Evolutionary conservation across 2,329 filamentous ascomycete species (phyloP).

Genomic region (Colletotrichum truncatum): DNA sequence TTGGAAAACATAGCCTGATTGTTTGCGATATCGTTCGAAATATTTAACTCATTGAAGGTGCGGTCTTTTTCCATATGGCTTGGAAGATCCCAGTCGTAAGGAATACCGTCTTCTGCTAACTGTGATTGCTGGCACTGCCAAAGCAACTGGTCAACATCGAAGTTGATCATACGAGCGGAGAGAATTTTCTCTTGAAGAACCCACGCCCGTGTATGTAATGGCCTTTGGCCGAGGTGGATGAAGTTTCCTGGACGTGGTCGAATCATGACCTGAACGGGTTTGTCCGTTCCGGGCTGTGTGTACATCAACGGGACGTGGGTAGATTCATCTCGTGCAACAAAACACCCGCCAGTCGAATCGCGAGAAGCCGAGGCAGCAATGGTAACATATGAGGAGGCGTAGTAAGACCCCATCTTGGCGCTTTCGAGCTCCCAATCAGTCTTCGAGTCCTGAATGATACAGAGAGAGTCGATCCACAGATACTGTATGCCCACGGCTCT

Average conservation of each 20-base stretch:
- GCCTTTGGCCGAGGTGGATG: accelerated
- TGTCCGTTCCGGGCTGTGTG: not conserved
- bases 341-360: not conserved
- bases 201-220: not conserved
- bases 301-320: not conserved
- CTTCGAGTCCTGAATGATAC: not conserved
- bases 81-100: not conserved
- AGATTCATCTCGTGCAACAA: not conserved
- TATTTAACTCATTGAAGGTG: not conserved
- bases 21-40: too few species aligned
- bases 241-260: not conserved
- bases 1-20: not conserved
- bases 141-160: not conserved
- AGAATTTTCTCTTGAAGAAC: not conserved
- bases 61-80: too few species aligned
- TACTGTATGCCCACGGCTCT: not conserved
- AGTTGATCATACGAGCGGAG: not conserved
- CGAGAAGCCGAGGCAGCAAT: not conserved
- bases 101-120: not conserved
- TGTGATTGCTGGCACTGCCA: not conserved
- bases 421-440: not conserved
- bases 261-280: not conserved
- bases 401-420: not conserved
- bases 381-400: not conserved
- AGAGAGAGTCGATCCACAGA: not conserved